Percentiles rank a stretch among this genome's conserved stretches.
phyloP scores from a whole-genome alignment of 2,329 filamentous ascomycete species.

The Falciphora oryzae region DNA sequence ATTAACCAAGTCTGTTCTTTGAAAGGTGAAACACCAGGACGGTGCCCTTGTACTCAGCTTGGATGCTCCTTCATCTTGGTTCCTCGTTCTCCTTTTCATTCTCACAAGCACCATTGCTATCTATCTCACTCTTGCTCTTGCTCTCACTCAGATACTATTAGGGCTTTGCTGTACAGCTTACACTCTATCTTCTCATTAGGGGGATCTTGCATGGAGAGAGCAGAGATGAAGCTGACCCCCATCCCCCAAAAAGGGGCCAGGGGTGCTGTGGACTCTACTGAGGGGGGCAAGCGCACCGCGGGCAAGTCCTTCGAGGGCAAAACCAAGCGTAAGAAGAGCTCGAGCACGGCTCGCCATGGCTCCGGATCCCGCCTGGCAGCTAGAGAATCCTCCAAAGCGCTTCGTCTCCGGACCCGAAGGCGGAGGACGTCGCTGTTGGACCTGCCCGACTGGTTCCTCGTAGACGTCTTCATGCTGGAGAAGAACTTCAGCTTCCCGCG shows the following conservation, averaged over 20 bases:
- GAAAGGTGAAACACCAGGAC: too few species aligned
- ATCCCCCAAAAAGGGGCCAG: constrained; percentile 5
- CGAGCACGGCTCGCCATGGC: neutral
- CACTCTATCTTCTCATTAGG: neutral
- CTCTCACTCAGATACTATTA: neutral
- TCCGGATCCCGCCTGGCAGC: neutral
- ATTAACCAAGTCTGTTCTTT: too few species aligned
- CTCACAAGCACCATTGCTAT: too few species aligned
- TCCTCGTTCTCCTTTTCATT: too few species aligned
- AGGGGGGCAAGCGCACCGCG: neutral
- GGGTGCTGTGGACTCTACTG: neutral
- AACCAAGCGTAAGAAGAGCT: neutral
- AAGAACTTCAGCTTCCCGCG: constrained; percentile 41
- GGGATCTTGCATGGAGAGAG: neutral
- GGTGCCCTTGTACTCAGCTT: too few species aligned
- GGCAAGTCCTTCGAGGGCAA: neutral
- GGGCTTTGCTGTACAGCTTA: neutral
- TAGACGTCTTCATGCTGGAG: constrained; percentile 46
- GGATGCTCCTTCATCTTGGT: too few species aligned
- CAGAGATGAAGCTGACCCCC: constrained; percentile 5
- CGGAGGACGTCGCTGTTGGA: constrained; percentile 25
- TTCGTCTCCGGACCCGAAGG: neutral
- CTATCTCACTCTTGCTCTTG: neutral
- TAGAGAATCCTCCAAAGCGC: neutral
- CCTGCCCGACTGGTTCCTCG: constrained; percentile 48